Evolutionary conservation across 2,329 filamentous ascomycete species (phyloP), one percentile per base, ranked within the genome.

Genomic region (Pseudogymnoascus pannorum): DNA sequence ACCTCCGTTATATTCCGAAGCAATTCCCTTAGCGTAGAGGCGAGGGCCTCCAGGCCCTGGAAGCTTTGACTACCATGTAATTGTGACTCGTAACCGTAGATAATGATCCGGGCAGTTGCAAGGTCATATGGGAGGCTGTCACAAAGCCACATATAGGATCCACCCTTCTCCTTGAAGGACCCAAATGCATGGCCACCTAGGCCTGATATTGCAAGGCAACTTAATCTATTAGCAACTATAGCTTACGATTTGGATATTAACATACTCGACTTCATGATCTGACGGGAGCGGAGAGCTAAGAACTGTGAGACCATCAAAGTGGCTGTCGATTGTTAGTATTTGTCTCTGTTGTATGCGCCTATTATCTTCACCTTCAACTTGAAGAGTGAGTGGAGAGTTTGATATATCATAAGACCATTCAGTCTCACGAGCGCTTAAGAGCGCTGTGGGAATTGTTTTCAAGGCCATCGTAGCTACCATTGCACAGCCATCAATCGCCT

Each of bases 1-100:
- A 40, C 36, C 8, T 20, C n/a, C 20, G 16, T 18, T 11, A 40
- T 40, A 20, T 20, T 9, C 20, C 16, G 16, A 16, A 40, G 36
- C 20, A 31, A 59, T 16, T 26, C 4, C 12, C 42, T 20, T 26
- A 60, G 16, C 8, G 6, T 18, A 54, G 20, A 44, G 36, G 31
- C 36, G 11, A 31, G 31, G 14, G 24, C 42, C 20, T 35, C 48
- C 16, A 61, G 24, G 26, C 33, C 26, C 36, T 44, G 20, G 16
- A 38, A 33, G 18, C 48, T 59, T 36, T 35, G 20, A 29, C 31
- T 59, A 26, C 7, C n/a, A 44, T 58, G 8, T 6, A 59, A 20
- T 26, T 31, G 31, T 22, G 20, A 66, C 4, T 68, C 63, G 44
- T 72, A 71, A 16, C 71, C 70, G 60, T 70, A 72, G 8, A 64